phyloP scores from a whole-genome alignment of 805 yeast genomes.

The Yarrowia sp. region DNA sequence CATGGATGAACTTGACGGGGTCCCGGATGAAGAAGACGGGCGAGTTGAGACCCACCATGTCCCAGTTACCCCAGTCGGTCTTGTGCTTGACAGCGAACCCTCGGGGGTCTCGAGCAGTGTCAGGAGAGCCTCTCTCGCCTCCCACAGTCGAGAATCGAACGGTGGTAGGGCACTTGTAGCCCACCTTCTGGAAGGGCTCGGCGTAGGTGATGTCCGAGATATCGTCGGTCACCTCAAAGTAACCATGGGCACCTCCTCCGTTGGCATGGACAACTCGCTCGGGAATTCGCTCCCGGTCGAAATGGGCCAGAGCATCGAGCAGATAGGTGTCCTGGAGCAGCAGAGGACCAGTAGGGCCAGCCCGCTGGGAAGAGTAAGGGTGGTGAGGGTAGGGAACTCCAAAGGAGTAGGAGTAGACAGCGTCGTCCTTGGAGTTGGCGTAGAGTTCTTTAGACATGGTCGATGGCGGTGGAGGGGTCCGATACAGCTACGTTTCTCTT shows the following conservation, averaged over 20 bases:
- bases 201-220: conserved; percentile 75
- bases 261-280: conserved; percentile 94
- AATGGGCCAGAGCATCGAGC: conserved; percentile 83
- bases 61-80: conserved; percentile 85
- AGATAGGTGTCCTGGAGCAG: conserved; percentile 81
- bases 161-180: conserved; percentile 71
- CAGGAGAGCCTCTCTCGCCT: conserved; percentile 83
- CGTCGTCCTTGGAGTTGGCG: conserved; percentile 33
- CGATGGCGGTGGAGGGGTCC: too few relatives aligned
- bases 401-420: conserved; percentile 32
- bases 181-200: conserved; percentile 69
- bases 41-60: conserved; percentile 85
- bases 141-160: conserved; percentile 88
- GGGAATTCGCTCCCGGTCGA: conserved; percentile 88
- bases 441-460: conserved; percentile 28
- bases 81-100: conserved; percentile 82
- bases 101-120: conserved; percentile 86
- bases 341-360: conserved; percentile 79
- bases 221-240: conserved; percentile 86
- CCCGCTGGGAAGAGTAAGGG: conserved; percentile 54
- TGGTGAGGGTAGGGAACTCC: conserved; percentile 39
- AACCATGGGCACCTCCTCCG: conserved; percentile 91
- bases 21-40: conserved; percentile 87
- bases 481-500: neutral
- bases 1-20: conserved; percentile 84